Evolutionary conservation across 345 rosid species (phyloP), one percentile per base, ranked within the genome.

Genomic region (Kandelia obovata): DNA sequence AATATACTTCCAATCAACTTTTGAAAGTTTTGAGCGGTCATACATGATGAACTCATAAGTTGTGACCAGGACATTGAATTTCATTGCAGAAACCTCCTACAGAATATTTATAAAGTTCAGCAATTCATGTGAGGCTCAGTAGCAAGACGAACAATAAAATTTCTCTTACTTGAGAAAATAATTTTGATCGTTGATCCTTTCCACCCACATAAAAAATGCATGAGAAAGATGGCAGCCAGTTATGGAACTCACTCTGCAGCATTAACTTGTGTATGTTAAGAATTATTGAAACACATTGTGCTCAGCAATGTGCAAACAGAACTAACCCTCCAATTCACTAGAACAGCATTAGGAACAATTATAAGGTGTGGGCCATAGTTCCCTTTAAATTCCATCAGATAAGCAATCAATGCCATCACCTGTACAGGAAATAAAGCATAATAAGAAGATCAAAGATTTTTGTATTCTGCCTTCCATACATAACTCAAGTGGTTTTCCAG

Each of bases 301-400:
- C 15, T 53, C 25, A 10, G 34, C 10, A 59, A 47, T 39, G 37
- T 28, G 49, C 20, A 68, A 62, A 47, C 30, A 65, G 73, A 53
- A 81, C 91, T 58, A 74, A 96, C 99, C 99, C 92, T 96, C 99
- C 99, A 96, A 70, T 96, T 96, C 39, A 96, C 99, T 71, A 96
- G 70, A 68, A 96, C 99, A 76, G 99, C 99, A 77, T 96, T 96
- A 53, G 98, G 99, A 74, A 96, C 99, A 72, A 96, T 90, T 64
- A 96, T 96, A 81, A 96, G 99, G 87, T 96, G 99, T 2, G 99
- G 99, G 53, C 98, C 99, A 81, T 96, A 90, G 80, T 96, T 96
- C 66, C 97, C 98, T 78, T 96, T 96, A 67, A 92, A 96, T 82
- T 96, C 99, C 99, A 96, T 96, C 78, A 96, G 83, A 83, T 92